A percentile compares a stretch with the other conserved stretches of the same genome.
Evolutionary conservation across 1,139 yeast species (phyloP).

Genomic region (Suhomyces taliae): DNA sequence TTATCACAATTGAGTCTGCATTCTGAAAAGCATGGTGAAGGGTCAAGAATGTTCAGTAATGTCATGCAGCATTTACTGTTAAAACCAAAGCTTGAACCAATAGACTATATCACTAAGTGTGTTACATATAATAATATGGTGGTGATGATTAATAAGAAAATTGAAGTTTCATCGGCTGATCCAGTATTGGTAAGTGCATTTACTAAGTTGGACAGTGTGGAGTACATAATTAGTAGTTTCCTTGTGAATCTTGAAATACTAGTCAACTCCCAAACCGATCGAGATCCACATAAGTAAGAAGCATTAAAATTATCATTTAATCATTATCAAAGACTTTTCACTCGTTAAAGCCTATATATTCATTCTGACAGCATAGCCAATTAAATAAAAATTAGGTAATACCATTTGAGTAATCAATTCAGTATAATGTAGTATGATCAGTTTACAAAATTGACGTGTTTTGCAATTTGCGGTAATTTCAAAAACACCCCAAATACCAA

Average conservation of each 20-base stretch:
- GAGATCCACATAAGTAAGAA: too few relatives aligned
- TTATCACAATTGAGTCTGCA: slow-evolving; percentile 13
- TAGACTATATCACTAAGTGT: slow-evolving; percentile 47
- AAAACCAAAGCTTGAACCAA: slow-evolving; percentile 35
- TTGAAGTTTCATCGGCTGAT: slow-evolving; percentile 46
- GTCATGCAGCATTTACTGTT: slow-evolving; percentile 33
- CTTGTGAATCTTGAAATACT: slow-evolving; percentile 12
- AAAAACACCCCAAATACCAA: too few relatives aligned
- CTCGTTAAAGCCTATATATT: too few relatives aligned
- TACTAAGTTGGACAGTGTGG: slow-evolving; percentile 46
- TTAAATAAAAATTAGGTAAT: too few relatives aligned
- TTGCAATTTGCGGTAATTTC: too few relatives aligned
- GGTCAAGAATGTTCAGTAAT: slow-evolving; percentile 20
- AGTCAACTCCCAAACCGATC: not conserved
- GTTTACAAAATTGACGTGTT: too few relatives aligned
- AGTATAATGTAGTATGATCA: too few relatives aligned
- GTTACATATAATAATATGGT: slow-evolving; percentile 42
- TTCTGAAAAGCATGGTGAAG: slow-evolving; percentile 5
- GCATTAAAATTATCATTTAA: too few relatives aligned
- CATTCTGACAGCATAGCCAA: too few relatives aligned
- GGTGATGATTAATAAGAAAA: slow-evolving; percentile 44
- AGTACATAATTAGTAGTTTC: slow-evolving; percentile 34
- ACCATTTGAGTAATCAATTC: too few relatives aligned
- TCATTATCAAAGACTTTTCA: too few relatives aligned
- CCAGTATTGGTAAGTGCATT: slow-evolving; percentile 46